These are phyloP conservation scores for Rhexocercosporidium sp. DNA, from an alignment of 2,329 filamentous ascomycete genomes.

Conservation along the genomic window DNA sequence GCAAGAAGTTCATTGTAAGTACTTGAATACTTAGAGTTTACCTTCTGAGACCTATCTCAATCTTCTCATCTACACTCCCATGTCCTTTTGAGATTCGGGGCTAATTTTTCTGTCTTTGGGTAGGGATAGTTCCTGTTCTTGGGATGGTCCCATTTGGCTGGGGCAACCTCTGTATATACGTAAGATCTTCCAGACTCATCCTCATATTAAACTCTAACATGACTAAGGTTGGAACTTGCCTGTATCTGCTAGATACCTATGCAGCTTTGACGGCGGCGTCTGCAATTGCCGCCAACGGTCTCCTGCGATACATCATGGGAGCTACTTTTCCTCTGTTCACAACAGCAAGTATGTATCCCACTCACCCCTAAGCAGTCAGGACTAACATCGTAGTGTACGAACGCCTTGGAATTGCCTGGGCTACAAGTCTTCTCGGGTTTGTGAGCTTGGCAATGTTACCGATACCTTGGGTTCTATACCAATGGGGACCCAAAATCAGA, in stretches of 20 bases:
- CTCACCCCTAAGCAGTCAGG: not conserved
- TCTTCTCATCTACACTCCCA: no score
- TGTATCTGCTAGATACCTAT: constrained; percentile 26
- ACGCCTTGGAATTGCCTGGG: constrained; percentile 44
- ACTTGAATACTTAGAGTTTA: no score
- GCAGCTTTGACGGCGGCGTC: constrained; percentile 22
- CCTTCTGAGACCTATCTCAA: no score
- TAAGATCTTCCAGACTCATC: constrained; percentile 37
- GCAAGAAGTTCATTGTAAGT: no score
- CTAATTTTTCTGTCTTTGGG: no score
- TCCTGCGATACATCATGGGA: constrained; percentile 25
- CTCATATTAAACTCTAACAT: no score
- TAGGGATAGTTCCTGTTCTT: constrained; percentile 24
- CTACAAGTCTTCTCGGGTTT: constrained; percentile 47
- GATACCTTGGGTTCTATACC: constrained; percentile 50
- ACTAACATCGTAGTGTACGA: not conserved
- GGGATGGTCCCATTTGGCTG: constrained; percentile 60
- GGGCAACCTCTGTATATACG: constrained; percentile 64
- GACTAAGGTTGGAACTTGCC: no score
- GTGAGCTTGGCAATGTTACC: constrained; percentile 47
- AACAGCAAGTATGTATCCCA: constrained; percentile 48
- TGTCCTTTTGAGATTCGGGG: no score
- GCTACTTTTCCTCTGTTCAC: constrained; percentile 26
- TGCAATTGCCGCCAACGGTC: constrained; percentile 23
- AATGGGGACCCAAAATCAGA: constrained; percentile 38